Evolutionary conservation across 2,329 filamentous ascomycete genomes (phyloP), one percentile per base, ranked within the genome.

Genomic region (Passalora sequoiae): DNA sequence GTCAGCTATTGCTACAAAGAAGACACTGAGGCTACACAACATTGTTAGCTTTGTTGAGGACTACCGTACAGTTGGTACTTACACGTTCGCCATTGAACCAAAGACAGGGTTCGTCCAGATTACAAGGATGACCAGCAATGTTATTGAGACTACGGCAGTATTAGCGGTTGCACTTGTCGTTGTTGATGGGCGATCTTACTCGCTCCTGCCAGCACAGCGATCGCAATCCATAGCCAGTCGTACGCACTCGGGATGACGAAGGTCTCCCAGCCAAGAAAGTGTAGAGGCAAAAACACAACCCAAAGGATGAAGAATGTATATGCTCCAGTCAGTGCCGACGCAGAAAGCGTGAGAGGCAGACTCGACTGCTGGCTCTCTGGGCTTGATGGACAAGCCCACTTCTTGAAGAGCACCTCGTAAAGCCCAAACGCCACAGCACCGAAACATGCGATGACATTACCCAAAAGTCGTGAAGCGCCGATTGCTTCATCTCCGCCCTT

Each of bases 31-130:
- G 8, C 51, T 55, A 38, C 28, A 6, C 1, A 33, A 4, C 5
- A n/a, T n/a, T 4, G 38, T 55, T 28, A 55, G 50, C 36, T n/a
- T n/a, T 16, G 19, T 19, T 12, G 13, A 12, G 29, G 15, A 25
- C 9, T n/a, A 6, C 12, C 5, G 10, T 20, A 13, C n/a, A n/a
- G n/a, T n/a, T 9, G 20, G 9, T 6, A 50, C 54, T 48, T 37
- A 55, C 44, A 63, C 59, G 19, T 61, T 62, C n/a, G 58, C 59
- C 47, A 63, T 60, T 7, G 52, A 57, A 10, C 57, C 60, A 36
- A 63, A 63, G 24, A 63, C 55, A 3, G 60, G 60, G 38, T 57
- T 59, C 4, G 60, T 63, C 60, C 60, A 63, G 32, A 61, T 58
- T 6, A 63, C 60, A 12, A 63, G 51, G 1, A 61, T 49, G 19